Evolutionary conservation across 2,329 filamentous ascomycete genomes (phyloP).

Genomic region (Lasiodiplodia citricola): DNA sequence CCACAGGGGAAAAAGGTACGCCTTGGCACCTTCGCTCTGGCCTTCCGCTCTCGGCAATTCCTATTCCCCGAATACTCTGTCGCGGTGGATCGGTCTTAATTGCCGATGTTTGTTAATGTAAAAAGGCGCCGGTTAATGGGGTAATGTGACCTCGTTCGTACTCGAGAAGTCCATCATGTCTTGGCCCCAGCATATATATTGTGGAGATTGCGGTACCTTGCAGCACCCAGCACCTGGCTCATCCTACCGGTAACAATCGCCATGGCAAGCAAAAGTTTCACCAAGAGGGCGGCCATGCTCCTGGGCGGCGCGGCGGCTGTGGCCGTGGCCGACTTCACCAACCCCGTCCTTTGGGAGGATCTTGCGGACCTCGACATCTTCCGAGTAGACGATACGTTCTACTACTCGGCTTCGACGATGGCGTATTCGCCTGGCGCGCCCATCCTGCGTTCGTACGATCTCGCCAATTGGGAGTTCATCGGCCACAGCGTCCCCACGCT

Average conservation of each 20-base stretch:
- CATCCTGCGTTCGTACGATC: constrained; percentile 60
- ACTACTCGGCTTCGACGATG: constrained; percentile 63
- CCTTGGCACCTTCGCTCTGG: neutral
- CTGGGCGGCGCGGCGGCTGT: neutral
- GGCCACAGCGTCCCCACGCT: constrained; percentile 46
- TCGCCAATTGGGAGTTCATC: constrained; percentile 56
- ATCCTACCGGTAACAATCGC: neutral
- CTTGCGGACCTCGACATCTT: constrained; percentile 62
- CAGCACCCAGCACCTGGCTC: too few relatives aligned
- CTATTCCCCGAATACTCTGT: neutral
- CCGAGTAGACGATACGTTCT: constrained; percentile 56
- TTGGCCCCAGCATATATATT: constrained; percentile 10
- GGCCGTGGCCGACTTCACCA: constrained; percentile 44
- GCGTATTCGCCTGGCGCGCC: constrained; percentile 64
- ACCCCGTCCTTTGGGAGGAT: constrained; percentile 63
- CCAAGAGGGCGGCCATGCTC: neutral
- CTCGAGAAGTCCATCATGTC: neutral
- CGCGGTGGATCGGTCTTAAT: constrained; percentile 3
- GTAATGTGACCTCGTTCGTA: constrained; percentile 1
- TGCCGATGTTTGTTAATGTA: neutral
- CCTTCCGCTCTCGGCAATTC: neutral
- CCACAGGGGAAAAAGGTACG: neutral
- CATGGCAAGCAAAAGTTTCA: neutral
- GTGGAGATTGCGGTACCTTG: neutral
- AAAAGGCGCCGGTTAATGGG: neutral